Evolutionary conservation across 371 early-diverging fungal species (phyloP), one percentile per base, ranked within the genome.

Genomic region (Catenaria anguillulae): DNA sequence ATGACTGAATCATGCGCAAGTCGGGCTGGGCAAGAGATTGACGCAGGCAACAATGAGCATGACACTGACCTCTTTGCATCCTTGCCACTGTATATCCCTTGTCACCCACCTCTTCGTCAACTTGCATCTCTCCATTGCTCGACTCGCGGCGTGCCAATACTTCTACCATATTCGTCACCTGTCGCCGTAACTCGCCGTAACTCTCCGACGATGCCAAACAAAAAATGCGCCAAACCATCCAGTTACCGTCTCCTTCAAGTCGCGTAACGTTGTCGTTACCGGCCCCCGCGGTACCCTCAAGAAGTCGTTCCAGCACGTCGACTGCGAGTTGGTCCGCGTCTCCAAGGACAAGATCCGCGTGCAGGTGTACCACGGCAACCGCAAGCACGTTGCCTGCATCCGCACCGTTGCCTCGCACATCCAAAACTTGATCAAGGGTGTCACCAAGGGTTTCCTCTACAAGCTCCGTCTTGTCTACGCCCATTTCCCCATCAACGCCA

Each of bases 401-500:
- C 97, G 95, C 71, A 99, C 99, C 60, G 88, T 96, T 69, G 87
- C 91, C 74, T 89, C 96, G 66, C 84, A 93, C 77, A 89, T 99
- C 73, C 82, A 85, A 78, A 99, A 99, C 87, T 84, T 96, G 87
- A 92, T 98, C 77, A 86, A 78, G 65, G 99, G 99, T 79, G 98
- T 97, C 69, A 97, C 97, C 75, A 91, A 91, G 80, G 99, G 99
- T 63, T 99, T 87, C 88, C 83, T 89, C 78, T 99, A 99, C 89
- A 95, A 93, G 85, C 87, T 99, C 91, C 97, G 98, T 71, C 95
- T 91, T 71, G 99, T 96, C 61, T 97, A 97, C 71, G 97, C 98
- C 66, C 99, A 99, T 82, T 99, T 99, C 81, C 98, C 99, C 77
- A 99, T 99, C 85, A 94, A 92, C 81, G 89, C 91, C 67, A 90